Conservation (phyloP, 2,329 filamentous ascomycete species). For the Apiospora sp. region DNA sequence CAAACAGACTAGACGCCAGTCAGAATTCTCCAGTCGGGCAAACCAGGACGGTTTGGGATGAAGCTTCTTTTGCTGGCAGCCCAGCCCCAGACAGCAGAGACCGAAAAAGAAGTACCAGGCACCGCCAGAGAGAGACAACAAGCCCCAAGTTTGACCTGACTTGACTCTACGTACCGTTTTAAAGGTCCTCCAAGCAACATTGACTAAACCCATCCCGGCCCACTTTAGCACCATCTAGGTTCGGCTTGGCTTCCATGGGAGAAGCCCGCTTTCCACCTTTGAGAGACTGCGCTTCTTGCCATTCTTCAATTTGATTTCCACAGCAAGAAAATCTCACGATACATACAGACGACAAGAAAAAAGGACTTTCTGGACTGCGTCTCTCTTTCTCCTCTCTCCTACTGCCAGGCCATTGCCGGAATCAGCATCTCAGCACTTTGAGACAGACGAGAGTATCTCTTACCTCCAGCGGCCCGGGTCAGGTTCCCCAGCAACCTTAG, state of each 20-base stretch:
- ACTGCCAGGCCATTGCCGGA: slow-evolving; percentile 8
- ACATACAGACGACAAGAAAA: slow-evolving; percentile 15
- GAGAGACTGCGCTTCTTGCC: slow-evolving; percentile 21
- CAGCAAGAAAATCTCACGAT: slow-evolving; percentile 21
- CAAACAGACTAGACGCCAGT: slow-evolving; percentile 6
- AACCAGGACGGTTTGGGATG: slow-evolving; percentile 17
- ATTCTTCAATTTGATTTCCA: slow-evolving; percentile 23
- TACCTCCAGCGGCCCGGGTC: not conserved
- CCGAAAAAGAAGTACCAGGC: slow-evolving; percentile 6
- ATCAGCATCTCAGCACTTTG: slow-evolving; percentile 5
- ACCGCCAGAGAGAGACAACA: slow-evolving; percentile 11
- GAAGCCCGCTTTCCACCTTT: slow-evolving; percentile 22
- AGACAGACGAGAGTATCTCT: not conserved
- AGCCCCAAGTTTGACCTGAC: slow-evolving; percentile 5
- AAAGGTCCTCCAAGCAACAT: slow-evolving; percentile 12
- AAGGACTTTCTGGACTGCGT: slow-evolving; percentile 3
- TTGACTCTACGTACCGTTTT: slow-evolving; percentile 22
- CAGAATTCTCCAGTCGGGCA: slow-evolving; percentile 3
- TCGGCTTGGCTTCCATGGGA: slow-evolving; percentile 22
- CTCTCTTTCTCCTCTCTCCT: not conserved
- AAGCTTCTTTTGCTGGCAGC: slow-evolving; percentile 20
- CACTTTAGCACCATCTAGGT: slow-evolving; percentile 21
- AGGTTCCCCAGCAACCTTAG: slow-evolving; percentile 21
- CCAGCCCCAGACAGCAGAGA: not conserved
- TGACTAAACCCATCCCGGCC: not conserved